Percentiles rank a stretch among this genome's conserved stretches.
phyloP scores from a whole-genome alignment of 23 red algal species.

The Gracilaria gracilis region DNA sequence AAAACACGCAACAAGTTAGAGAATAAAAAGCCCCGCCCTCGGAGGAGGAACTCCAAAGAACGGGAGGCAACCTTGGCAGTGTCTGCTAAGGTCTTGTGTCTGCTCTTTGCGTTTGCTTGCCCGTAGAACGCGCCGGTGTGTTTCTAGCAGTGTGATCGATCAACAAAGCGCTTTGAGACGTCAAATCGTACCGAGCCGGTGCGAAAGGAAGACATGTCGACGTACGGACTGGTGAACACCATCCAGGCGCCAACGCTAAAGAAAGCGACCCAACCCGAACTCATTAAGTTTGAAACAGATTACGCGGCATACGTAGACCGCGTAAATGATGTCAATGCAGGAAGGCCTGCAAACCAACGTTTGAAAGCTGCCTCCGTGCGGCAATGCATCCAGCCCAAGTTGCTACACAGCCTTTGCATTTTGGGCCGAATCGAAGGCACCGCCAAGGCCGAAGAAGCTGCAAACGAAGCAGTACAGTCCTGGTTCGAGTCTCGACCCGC shows the following conservation, averaged over 20 bases:
- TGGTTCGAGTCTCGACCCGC: not conserved
- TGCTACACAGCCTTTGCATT: conserved; percentile 37
- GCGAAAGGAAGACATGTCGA: not conserved
- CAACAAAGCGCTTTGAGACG: too few relatives aligned
- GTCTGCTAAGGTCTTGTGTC: too few relatives aligned
- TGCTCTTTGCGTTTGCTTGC: too few relatives aligned
- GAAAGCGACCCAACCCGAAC: not conserved
- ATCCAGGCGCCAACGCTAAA: not conserved
- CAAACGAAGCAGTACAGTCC: conserved; percentile 4
- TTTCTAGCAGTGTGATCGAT: too few relatives aligned
- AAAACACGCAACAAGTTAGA: too few relatives aligned
- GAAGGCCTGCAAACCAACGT: not conserved
- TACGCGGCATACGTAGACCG: not conserved
- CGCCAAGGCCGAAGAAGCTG: not conserved
- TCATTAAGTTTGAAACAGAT: not conserved
- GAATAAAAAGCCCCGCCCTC: too few relatives aligned
- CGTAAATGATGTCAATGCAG: not conserved
- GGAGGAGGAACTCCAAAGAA: too few relatives aligned
- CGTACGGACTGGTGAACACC: not conserved
- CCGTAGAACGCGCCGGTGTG: too few relatives aligned
- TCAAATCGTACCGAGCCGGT: not conserved
- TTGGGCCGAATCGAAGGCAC: conserved; percentile 22
- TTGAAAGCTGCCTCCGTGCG: not conserved
- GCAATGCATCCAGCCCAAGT: not conserved
- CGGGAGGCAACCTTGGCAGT: too few relatives aligned